These are phyloP conservation scores for Trapa bicornis DNA, from an alignment of 345 rosid species.

Conservation along the genomic window DNA sequence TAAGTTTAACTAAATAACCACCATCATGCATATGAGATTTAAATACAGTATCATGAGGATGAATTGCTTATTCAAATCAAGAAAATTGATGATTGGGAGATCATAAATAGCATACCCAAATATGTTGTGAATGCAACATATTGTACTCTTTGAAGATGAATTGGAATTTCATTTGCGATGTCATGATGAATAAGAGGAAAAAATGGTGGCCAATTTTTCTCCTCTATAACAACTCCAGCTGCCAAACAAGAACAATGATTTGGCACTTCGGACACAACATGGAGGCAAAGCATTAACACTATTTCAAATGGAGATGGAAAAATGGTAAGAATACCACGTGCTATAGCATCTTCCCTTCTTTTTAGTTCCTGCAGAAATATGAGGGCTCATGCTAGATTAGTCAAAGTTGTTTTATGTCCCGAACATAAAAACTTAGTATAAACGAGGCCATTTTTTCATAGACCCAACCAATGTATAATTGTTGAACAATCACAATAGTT, in stretches of 20 bases:
- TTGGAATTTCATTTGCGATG: conserved; percentile 82
- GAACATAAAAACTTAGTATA: background rate
- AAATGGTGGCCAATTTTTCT: conserved; percentile 92
- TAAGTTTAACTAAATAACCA: background rate
- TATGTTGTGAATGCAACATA: conserved; percentile 87
- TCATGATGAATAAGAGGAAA: conserved; percentile 94
- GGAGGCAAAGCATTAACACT: background rate
- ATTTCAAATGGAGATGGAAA: background rate
- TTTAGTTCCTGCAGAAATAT: conserved; percentile 55
- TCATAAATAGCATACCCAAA: conserved; percentile 44
- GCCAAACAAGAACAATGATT: conserved; percentile 15
- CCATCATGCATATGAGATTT: background rate
- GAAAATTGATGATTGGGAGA: background rate
- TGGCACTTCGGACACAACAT: background rate
- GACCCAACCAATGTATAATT: conserved; percentile 1
- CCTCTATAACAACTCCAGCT: conserved; percentile 93
- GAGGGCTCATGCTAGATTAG: conserved; percentile 1
- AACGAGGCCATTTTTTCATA: background rate
- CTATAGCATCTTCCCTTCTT: conserved; percentile 76
- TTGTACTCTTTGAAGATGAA: conserved; percentile 72
- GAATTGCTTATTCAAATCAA: background rate
- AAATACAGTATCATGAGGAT: background rate
- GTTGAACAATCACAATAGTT: background rate
- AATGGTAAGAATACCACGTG: conserved; percentile 23
- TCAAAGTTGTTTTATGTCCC: background rate